Percentiles rank a stretch among this genome's conserved stretches.
phyloP scores from a whole-genome alignment of 495 filamentous ascomycete genomes.

The Chaetomium fimeti region DNA sequence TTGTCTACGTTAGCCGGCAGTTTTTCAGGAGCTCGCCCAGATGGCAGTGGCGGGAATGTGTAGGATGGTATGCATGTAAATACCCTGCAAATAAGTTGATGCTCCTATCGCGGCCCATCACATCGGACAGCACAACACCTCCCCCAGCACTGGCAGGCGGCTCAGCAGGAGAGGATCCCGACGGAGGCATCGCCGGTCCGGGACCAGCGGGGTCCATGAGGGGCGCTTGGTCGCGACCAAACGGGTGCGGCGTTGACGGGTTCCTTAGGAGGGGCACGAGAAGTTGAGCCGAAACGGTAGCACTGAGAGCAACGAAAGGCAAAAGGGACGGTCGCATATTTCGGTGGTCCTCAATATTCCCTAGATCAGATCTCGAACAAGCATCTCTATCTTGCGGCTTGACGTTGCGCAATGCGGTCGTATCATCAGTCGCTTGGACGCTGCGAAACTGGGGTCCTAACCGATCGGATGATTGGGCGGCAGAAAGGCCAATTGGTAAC shows the following conservation, averaged over 20 bases:
- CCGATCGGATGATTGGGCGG: constrained; percentile 8
- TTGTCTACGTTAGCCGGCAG: background rate
- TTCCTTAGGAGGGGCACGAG: constrained; percentile 29
- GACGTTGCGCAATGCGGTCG: background rate
- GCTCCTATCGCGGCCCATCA: constrained; percentile 73
- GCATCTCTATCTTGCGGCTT: background rate
- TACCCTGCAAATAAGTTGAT: constrained; percentile 83
- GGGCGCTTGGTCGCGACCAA: constrained; percentile 33
- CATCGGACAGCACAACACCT: constrained; percentile 70
- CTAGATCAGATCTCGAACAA: background rate
- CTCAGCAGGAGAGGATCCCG: constrained; percentile 34
- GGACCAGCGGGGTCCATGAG: constrained; percentile 41
- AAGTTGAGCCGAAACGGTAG: constrained; percentile 31
- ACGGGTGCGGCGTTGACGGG: constrained; percentile 5
- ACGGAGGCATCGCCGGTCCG: constrained; percentile 38
- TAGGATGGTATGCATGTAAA: background rate
- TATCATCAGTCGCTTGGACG: background rate
- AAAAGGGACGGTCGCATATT: constrained; percentile 25
- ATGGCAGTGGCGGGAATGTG: background rate
- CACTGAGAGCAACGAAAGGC: constrained; percentile 25
- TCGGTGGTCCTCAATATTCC: background rate
- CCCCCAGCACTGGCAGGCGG: constrained; percentile 44
- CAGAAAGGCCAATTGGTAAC: background rate
- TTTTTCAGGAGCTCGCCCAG: background rate
- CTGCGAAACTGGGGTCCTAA: constrained; percentile 4